phyloP scores from a whole-genome alignment of 2,329 filamentous ascomycete species.

The Cladophialophora psammophila region DNA sequence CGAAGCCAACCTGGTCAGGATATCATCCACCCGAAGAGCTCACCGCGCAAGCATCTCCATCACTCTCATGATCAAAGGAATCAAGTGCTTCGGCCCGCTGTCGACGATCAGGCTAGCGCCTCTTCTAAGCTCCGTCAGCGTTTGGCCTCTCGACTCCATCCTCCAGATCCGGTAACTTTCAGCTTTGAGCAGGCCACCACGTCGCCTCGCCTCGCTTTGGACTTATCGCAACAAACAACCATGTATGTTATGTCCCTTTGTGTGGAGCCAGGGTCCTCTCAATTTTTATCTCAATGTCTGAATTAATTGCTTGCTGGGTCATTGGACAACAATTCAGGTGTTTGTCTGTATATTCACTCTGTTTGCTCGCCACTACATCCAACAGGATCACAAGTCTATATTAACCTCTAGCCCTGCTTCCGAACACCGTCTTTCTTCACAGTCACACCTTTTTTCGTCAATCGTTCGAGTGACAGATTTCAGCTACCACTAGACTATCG shows the following conservation, averaged over 20 bases:
- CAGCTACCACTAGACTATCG: neutral
- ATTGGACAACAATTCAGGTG: neutral
- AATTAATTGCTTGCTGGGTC: neutral
- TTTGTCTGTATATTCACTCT: neutral
- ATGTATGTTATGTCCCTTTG: neutral
- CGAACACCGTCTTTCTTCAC: neutral
- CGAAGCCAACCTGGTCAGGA: neutral
- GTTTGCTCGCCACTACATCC: neutral
- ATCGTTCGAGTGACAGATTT: neutral
- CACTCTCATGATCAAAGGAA: constrained; percentile 13
- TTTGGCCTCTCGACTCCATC: constrained; percentile 20
- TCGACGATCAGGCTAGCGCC: constrained; percentile 30
- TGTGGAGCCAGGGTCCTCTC: constrained; percentile 1
- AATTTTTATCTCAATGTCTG: neutral
- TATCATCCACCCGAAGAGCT: constrained; percentile 7
- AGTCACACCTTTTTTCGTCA: neutral
- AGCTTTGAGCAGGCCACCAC: constrained; percentile 3
- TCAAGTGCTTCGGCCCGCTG: constrained; percentile 22
- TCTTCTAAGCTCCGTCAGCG: constrained; percentile 16
- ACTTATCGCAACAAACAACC: neutral
- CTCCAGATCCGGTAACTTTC: constrained; percentile 33
- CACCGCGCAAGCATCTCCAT: neutral
- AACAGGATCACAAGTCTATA: neutral
- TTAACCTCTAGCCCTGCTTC: neutral
- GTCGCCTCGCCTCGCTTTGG: constrained; percentile 18